Conservation (phyloP, 805 yeast genomes). For the Suhomyces vadensis region DNA sequence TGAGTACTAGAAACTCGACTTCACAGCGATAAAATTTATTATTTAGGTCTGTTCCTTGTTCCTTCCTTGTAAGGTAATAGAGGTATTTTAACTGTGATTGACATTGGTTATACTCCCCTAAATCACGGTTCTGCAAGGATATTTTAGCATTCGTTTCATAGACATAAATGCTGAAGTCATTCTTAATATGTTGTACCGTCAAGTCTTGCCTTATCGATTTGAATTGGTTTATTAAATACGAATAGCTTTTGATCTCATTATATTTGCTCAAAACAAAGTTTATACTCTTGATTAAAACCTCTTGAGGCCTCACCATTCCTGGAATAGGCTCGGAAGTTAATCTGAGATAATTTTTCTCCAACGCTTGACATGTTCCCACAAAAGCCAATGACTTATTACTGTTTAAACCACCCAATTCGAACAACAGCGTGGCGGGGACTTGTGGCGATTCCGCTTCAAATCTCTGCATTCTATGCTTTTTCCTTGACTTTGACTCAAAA, state of each 20-base stretch:
- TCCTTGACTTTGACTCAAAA: conserved; percentile 34
- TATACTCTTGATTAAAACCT: conserved; percentile 58
- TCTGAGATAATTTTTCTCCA: conserved; percentile 81
- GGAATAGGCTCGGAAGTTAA: conserved; percentile 93
- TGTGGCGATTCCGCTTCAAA: conserved; percentile 35
- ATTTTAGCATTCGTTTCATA: conserved; percentile 85
- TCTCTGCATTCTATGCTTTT: conserved; percentile 48
- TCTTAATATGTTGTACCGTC: conserved; percentile 85
- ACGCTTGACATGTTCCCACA: conserved; percentile 60
- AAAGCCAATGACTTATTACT: conserved; percentile 16
- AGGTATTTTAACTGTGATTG: conserved; percentile 74
- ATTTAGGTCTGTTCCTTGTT: conserved; percentile 26
- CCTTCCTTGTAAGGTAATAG: conserved; percentile 46
- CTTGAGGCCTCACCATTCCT: conserved; percentile 71
- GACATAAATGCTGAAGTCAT: conserved; percentile 71
- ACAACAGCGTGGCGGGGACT: not conserved
- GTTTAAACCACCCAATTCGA: not conserved
- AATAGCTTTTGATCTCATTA: conserved; percentile 51
- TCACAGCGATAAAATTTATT: conserved; percentile 22
- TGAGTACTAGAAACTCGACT: conserved; percentile 70
- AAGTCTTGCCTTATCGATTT: conserved; percentile 92
- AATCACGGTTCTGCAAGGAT: conserved; percentile 79
- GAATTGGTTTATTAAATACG: conserved; percentile 83
- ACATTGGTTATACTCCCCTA: conserved; percentile 96
- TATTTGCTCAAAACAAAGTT: conserved; percentile 55